phyloP scores from a whole-genome alignment of 106 monocot species.

The Acorus calamus region DNA sequence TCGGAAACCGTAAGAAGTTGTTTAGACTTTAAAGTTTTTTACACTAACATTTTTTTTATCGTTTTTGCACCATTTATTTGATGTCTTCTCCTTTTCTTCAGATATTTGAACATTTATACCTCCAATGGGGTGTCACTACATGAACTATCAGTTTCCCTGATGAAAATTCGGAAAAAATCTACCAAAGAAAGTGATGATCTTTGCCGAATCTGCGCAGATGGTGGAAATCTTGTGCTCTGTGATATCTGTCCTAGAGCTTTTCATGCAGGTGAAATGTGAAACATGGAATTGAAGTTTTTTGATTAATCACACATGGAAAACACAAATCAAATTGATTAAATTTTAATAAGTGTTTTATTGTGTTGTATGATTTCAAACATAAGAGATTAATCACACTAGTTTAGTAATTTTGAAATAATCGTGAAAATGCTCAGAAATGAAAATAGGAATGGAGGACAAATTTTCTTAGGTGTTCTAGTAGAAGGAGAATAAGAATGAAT shows the following conservation, averaged over 20 bases:
- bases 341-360: no score
- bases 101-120: constrained; percentile 92
- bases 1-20: constrained; percentile 70
- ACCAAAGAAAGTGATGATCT: constrained; percentile 78
- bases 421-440: no score
- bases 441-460: no score
- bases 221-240: constrained; percentile 88
- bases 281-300: no score
- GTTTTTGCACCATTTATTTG: constrained; percentile 3
- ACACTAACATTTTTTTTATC: not conserved
- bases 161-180: constrained; percentile 51
- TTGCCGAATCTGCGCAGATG: constrained; percentile 85
- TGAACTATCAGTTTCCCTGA: constrained; percentile 81
- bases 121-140: constrained; percentile 98
- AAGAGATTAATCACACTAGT: no score
- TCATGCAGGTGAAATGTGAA: constrained; percentile 52
- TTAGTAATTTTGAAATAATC: no score
- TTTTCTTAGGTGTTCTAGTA: no score
- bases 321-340: no score
- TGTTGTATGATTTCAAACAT: no score
- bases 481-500: no score
- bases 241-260: constrained; percentile 95
- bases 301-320: no score
- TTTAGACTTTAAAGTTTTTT: no score
- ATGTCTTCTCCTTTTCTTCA: constrained; percentile 17